Base-by-base conservation (phyloP, 352 stramenopile genomes). In the Phytopythium litorale region DNA sequence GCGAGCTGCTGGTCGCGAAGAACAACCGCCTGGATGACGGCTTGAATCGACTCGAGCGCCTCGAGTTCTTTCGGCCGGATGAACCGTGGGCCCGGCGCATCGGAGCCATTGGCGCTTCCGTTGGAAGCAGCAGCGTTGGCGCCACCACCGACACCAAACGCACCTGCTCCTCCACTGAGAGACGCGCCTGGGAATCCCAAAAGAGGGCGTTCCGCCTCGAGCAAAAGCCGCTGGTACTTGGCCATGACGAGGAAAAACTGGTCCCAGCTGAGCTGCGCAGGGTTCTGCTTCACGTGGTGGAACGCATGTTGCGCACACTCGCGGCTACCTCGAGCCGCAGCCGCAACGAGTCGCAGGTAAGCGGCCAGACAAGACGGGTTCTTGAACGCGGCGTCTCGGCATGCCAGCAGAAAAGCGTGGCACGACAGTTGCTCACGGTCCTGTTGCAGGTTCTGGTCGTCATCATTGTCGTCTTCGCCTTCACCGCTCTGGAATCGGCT, bases 211-310 rank as follows among this genome's bases (percentile, higher is more conserved):
- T 92, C 80, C 8, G 83, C 81, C 42, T 92, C 82, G 15, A 79
- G 85, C 11, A 95, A 72, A 23, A 95, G 64, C 11, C 86, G 73
- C 55, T 92, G 81, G 67, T 95, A 95, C 64, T 92, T 95, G 43
- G 78, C 67, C 80, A 95, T 93, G 13, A 92, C 86, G 2, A 63
- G 67, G 62, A 95, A 95, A 40, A 93, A 95, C 19, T 92, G 84
- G 62, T 93, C 82, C 86, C 86, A 95, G 57, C 76, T 89, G 48
- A 95, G 62, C 37, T 91, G 73, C 28, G 75, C 62, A 9, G 86
- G 86, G 67, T 92, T 95, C 54, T 90, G 81, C 72, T 95, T 95
- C 45, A 95, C 78, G 66, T 95, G 86, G 56, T 91, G 83, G 70
- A 93, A 95, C 58, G 86, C 84, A 21, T 81, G 68, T 59, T 92